Evolutionary conservation across 2,329 filamentous ascomycete species (phyloP), one percentile per base, ranked within the genome.

Genomic region (Cladosporium sphaerospermum): DNA sequence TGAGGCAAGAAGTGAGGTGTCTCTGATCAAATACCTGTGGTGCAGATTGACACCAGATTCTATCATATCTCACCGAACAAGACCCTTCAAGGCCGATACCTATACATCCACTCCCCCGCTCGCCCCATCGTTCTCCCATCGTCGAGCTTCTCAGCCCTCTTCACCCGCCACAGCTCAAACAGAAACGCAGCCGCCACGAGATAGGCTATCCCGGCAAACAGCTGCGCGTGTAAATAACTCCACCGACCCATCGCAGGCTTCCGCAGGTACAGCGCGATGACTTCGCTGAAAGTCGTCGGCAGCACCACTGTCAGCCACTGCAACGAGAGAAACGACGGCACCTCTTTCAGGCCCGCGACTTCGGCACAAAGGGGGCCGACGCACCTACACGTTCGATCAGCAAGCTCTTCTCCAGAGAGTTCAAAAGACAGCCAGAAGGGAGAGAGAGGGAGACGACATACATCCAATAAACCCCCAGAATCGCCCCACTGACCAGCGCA

Each of bases 391-490:
- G 13, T n/a, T 28, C 23, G 4, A 7, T 28, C 7, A 28, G 23
- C 23, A 14, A 6, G 1, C 5, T 5, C n/a, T 19, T 45, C 23
- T 14, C 19, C 43, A 9, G 19, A 16, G 9, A 39, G 8, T 11
- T 8, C 36, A n/a, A 3, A 6, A 16, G n/a, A 11, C 36, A 14
- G 5, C 14, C 16, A 18, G 16, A 18, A 18, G 16, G 16, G 16
- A 3, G 16, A 18, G 16, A 18, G 16, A 23, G 40, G 16, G 9
- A 19, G 9, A 19, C 34, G 31, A 16, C 23, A 59, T 55, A 70
- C 63, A 72, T 72, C 75, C 76, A 79, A 57, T 76, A 77, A 0
- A 73, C 69, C 0, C 77, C 76, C 28, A 75, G 60, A 7, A 74
- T 70, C 5, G 70, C 69, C 2, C 77, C 77, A 49, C 65, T 64